phyloP scores from a whole-genome alignment of 768 basidiomycete species.

The Thelephora aurantiotincta region DNA sequence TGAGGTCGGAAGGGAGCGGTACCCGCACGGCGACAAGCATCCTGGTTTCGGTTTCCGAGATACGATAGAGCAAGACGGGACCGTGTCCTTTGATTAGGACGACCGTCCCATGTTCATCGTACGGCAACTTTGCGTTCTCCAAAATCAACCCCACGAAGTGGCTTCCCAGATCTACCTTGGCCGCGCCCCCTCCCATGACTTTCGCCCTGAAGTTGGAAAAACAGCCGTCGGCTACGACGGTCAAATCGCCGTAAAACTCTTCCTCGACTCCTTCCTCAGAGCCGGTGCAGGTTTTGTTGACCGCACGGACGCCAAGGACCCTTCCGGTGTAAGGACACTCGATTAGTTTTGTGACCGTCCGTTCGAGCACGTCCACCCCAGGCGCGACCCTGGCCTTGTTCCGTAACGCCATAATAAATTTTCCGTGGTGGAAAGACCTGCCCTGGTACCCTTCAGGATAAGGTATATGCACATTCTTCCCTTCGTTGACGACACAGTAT shows the following conservation, averaged over 20 bases:
- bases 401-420: slow-evolving; percentile 72
- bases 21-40: slow-evolving; percentile 86
- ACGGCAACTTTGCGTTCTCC: slow-evolving; percentile 59
- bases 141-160: slow-evolving; percentile 82
- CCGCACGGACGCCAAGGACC: slow-evolving; percentile 56
- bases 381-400: slow-evolving; percentile 41
- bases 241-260: slow-evolving; percentile 57
- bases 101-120: slow-evolving; percentile 73
- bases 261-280: slow-evolving; percentile 27
- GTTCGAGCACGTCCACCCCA: slow-evolving; percentile 74
- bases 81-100: slow-evolving; percentile 68
- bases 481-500: slow-evolving; percentile 66
- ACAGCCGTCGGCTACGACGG: slow-evolving; percentile 88
- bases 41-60: slow-evolving; percentile 76
- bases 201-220: slow-evolving; percentile 79
- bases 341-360: slow-evolving; percentile 65
- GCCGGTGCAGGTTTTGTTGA: slow-evolving; percentile 22
- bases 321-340: slow-evolving; percentile 35
- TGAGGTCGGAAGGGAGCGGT: slow-evolving; percentile 72
- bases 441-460: slow-evolving; percentile 69
- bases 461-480: slow-evolving; percentile 70
- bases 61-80: slow-evolving; percentile 89
- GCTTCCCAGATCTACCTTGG: slow-evolving; percentile 44
- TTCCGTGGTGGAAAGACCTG: slow-evolving; percentile 86
- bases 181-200: slow-evolving; percentile 39